Evolutionary conservation across 768 basidiomycete genomes (phyloP), one percentile per base, ranked within the genome.

Genomic region (Leccinum uliginosum): DNA sequence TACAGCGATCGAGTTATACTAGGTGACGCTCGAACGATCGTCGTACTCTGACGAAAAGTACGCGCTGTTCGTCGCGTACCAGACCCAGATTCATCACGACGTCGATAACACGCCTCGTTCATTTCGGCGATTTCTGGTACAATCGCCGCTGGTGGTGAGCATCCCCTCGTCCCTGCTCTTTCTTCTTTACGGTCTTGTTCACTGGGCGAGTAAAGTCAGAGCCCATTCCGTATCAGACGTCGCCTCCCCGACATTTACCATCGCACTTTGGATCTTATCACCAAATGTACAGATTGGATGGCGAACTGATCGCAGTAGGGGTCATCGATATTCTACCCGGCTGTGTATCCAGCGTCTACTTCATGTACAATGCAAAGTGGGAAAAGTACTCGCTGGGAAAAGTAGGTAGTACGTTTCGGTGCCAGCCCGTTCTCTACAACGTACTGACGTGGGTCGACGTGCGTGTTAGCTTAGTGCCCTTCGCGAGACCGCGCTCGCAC

Each of bases 221-320:
- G 64, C 73, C 78, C 23, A 93, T 90, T 62, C 78, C 77, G 15
- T 93, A 89, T 67, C 55, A 73, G 6, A 71, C 66, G 1, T 51
- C 69, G 1, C 79, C 78, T 0, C 82, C 85, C 17, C 55, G 58
- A 3, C 79, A 87, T 64, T 77, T 96, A 10, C 93, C 94, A 0
- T 66, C 58, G n/a, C 73, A 81, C 15, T 98, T 93, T 71, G 96
- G 96, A n/a, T 88, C 91, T 23, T 91, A 93, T 70, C 96, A 98
- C 65, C 93, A 93, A 63, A 73, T 93, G 45, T 97, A 96, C 67
- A 80, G 83, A 58, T 69, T 98, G 24, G 89, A 98, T 63, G 90
- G 85, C 4, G 70, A 85, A 66, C 77, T 98, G 11, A 80, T 97
- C 51, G 97, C 91, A 0, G 77, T 98, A 67, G 86, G 84, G 6